Conservation (phyloP, 2,329 filamentous ascomycete genomes). For the Tolypocladium paradoxum region DNA sequence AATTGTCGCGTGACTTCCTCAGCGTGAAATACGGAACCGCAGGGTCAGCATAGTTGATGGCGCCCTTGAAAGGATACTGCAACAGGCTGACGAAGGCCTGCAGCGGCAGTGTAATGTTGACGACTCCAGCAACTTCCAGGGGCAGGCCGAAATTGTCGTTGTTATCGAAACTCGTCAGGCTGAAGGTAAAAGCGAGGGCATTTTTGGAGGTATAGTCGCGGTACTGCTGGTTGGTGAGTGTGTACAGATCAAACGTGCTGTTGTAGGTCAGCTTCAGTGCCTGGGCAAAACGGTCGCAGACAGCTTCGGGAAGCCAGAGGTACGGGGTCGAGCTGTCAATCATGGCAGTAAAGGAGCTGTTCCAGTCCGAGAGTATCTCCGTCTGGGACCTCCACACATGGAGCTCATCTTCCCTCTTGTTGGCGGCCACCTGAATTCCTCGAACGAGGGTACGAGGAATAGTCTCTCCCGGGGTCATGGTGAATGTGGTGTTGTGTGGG, state of each 20-base stretch:
- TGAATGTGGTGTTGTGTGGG: conserved; percentile 50
- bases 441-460: conserved; percentile 50
- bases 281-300: conserved; percentile 55
- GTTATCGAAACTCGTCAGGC: conserved; percentile 44
- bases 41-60: conserved; percentile 32
- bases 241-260: conserved; percentile 51
- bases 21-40: conserved; percentile 56
- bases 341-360: conserved; percentile 36
- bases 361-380: conserved; percentile 30
- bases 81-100: conserved; percentile 38
- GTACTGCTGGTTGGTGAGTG: conserved; percentile 48
- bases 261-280: conserved; percentile 57
- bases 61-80: conserved; percentile 35
- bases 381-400: conserved; percentile 28
- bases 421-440: conserved; percentile 35
- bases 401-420: conserved; percentile 16
- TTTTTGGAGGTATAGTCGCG: conserved; percentile 30
- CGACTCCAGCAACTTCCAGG: conserved; percentile 35
- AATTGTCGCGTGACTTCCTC: conserved; percentile 39
- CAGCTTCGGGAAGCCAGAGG: conserved; percentile 47
- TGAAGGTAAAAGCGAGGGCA: conserved; percentile 45
- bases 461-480: conserved; percentile 40
- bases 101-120: conserved; percentile 45
- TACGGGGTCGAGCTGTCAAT: conserved; percentile 57
- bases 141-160: conserved; percentile 40